Percentiles rank a stretch among this genome's conserved stretches.
Evolutionary conservation across 805 yeast genomes (phyloP).

Genomic region (Blastobotrys americana): DNA sequence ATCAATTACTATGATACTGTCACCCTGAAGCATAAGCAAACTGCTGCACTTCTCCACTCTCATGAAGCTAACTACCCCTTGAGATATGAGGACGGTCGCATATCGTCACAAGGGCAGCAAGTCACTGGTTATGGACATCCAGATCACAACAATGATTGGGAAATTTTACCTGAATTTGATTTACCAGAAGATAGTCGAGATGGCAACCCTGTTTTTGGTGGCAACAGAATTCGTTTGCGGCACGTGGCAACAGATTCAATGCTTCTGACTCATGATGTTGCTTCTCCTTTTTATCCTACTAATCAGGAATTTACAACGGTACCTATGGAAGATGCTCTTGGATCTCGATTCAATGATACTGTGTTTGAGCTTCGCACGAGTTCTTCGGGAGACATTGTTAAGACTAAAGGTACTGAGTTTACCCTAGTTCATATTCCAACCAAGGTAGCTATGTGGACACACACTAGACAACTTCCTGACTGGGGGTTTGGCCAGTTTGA

Average conservation of each 20-base stretch:
- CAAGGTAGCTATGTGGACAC: conserved; percentile 91
- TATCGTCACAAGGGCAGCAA: conserved; percentile 91
- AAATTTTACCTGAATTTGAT: conserved; percentile 58
- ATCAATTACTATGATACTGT: conserved; percentile 71
- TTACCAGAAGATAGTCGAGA: conserved; percentile 35
- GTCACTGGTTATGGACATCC: conserved; percentile 61
- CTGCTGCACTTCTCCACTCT: conserved; percentile 76
- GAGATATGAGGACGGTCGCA: conserved; percentile 93
- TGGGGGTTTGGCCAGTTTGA: conserved; percentile 94
- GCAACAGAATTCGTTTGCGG: conserved; percentile 68
- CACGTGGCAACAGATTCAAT: conserved; percentile 77
- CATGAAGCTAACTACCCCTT: conserved; percentile 71
- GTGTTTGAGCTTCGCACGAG: conserved; percentile 65
- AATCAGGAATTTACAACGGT: conserved; percentile 88
- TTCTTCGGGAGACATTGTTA: conserved; percentile 46
- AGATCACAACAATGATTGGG: conserved; percentile 73
- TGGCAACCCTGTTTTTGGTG: conserved; percentile 51
- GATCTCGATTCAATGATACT: conserved; percentile 59
- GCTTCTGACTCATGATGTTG: conserved; percentile 88
- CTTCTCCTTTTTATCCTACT: conserved; percentile 87
- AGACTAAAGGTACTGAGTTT: conserved; percentile 63
- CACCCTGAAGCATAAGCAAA: conserved; percentile 73
- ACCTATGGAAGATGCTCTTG: conserved; percentile 49
- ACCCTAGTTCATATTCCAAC: conserved; percentile 77
- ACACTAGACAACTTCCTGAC: conserved; percentile 78